Base-by-base conservation (phyloP, 2,329 filamentous ascomycete genomes). In the Emmonsiellopsis sp. region DNA sequence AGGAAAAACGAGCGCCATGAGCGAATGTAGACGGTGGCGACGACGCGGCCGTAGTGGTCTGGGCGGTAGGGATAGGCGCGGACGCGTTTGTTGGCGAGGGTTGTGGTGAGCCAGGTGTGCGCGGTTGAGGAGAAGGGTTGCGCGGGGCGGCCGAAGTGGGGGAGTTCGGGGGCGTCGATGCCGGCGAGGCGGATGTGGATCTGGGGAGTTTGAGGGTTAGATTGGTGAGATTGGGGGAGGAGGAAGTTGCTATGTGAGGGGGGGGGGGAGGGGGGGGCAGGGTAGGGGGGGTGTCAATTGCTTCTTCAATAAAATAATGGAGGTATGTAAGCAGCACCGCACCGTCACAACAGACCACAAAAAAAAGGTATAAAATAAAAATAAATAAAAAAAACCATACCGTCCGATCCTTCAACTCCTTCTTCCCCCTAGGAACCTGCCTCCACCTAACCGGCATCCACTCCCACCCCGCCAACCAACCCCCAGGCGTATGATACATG, bases 401-500 rank as follows among this genome's bases (percentile, higher is more conserved):
- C 55, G 91, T 96, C 60, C 86, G 83, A 55, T 85, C 83, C 65
- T 81, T 88, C 57, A 95, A 71, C 33, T 83, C 80, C 54, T 84
- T 81, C 65, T 79, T 85, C 54, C 78, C 81, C 10, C 73, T 77
- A 1, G 90, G 91, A 6, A 95, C 78, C 55, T 72, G 84, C 63
- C 89, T 77, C 21, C 21, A 27, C 21, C 46, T 33, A 67, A 81
- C 77, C 5, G 80, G 85, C 58, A 93, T 65, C 89, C 88, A 95
- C n/a, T 87, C 90, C 93, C 93, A 98, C 51, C 93, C 93, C 9
- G 86, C 79, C 50, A 91, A 70, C 59, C 84, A 79, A 9, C 93
- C 93, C n/a, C 92, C 92, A 0, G 93, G 93, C 0, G 90, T 97
- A 69, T 98, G 93, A 68, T 86, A 98, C 47, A 98, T 69, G 61